These are phyloP conservation scores for Geosmithia flava DNA, from an alignment of 2,329 filamentous ascomycete species.

Conservation along the genomic window DNA sequence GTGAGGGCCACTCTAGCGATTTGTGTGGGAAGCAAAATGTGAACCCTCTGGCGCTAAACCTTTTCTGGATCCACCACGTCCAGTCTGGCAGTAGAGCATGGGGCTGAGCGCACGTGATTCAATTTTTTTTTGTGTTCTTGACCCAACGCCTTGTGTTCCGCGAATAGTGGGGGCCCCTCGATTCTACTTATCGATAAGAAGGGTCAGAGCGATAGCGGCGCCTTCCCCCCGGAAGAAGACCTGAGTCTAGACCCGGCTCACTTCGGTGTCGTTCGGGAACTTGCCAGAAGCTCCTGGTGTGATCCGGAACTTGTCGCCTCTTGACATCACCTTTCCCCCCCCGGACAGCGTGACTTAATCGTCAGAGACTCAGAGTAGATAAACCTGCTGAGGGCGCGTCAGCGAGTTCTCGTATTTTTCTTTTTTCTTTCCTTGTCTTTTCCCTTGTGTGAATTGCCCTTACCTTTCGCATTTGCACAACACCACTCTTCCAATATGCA, in stretches of 20 bases:
- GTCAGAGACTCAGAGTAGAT: not conserved
- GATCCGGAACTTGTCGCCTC: not conserved
- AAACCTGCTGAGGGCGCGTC: not conserved
- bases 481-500: slow-evolving; percentile 19
- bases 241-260: no score
- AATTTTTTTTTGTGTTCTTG: slow-evolving; percentile 2
- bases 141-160: not conserved
- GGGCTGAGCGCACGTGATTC: slow-evolving; percentile 24
- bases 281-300: slow-evolving; percentile 20
- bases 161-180: not conserved
- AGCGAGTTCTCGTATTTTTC: not conserved
- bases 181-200: not conserved
- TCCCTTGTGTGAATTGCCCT: not conserved
- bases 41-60: slow-evolving; percentile 27
- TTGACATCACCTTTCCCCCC: no score
- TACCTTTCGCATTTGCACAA: not conserved
- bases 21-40: slow-evolving; percentile 27
- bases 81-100: slow-evolving; percentile 12
- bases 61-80: slow-evolving; percentile 10
- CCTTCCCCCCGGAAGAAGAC: no score
- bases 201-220: no score
- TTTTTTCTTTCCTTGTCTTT: not conserved
- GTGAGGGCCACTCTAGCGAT: slow-evolving; percentile 28
- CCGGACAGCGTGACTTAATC: not conserved
- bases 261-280: slow-evolving; percentile 14